These are phyloP conservation scores for Hypoxylon rickii DNA, from an alignment of 495 filamentous ascomycete species.

Conservation along the genomic window DNA sequence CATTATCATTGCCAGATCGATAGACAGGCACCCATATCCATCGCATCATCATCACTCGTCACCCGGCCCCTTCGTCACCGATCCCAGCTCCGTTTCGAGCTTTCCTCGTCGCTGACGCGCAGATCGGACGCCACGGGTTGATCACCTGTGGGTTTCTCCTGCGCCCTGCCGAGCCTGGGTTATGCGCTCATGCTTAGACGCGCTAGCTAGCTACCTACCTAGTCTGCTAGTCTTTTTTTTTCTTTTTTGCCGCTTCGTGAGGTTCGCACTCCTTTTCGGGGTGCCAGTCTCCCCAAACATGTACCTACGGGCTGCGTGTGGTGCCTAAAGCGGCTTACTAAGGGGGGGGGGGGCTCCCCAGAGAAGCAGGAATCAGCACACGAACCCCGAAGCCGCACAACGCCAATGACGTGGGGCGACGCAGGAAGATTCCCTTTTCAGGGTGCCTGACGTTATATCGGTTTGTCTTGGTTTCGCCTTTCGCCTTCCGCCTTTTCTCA, in stretches of 20 bases:
- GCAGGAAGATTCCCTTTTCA: conserved; percentile 1
- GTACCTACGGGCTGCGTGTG: too few relatives aligned
- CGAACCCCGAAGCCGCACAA: conserved; percentile 15
- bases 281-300: too few relatives aligned
- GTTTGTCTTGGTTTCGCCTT: not conserved
- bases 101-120: conserved; percentile 22
- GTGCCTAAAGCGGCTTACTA: too few relatives aligned
- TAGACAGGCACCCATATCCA: not conserved
- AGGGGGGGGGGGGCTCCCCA: too few relatives aligned
- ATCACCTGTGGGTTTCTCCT: conserved; percentile 25
- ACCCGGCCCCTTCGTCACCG: too few relatives aligned
- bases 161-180: conserved; percentile 19
- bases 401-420: conserved; percentile 15
- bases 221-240: too few relatives aligned
- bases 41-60: conserved; percentile 6
- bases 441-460: conserved; percentile 7
- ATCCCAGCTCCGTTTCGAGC: conserved; percentile 23
- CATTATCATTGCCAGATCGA: not conserved
- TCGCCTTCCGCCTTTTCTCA: not conserved
- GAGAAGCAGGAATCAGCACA: conserved; percentile 26
- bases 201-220: too few relatives aligned
- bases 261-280: too few relatives aligned
- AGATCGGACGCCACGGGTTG: conserved; percentile 33
- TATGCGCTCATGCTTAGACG: conserved; percentile 32
- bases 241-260: too few relatives aligned